phyloP scores from a whole-genome alignment of 73 alveolate genomes.

The Stentor roeselii region DNA sequence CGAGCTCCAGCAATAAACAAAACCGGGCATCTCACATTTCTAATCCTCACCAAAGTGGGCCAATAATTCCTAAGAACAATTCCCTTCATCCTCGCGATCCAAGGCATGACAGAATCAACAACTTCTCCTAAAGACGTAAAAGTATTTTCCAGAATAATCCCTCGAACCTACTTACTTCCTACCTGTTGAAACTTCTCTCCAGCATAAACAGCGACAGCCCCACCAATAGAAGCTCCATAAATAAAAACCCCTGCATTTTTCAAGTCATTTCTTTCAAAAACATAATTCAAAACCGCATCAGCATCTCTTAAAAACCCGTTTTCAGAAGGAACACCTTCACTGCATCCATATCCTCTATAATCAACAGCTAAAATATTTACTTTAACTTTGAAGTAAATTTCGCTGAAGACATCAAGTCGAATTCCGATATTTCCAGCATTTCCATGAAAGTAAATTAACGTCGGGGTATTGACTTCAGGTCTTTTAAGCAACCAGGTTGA shows the following conservation, averaged over 20 bases:
- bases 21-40: constrained; percentile 39
- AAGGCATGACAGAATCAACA: constrained; percentile 85
- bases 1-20: constrained; percentile 49
- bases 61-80: constrained; percentile 73
- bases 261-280: constrained; percentile 66
- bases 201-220: constrained; percentile 90
- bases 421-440: constrained; percentile 98
- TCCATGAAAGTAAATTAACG: constrained; percentile 88
- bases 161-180: background rate
- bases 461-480: constrained; percentile 33
- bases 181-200: constrained; percentile 44
- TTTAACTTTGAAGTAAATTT: constrained; percentile 46
- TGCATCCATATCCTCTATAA: constrained; percentile 87
- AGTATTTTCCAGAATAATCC: constrained; percentile 72
- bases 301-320: constrained; percentile 90
- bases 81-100: constrained; percentile 55
- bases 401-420: constrained; percentile 71
- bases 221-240: constrained; percentile 94
- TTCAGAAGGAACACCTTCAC: constrained; percentile 91
- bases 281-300: constrained; percentile 68
- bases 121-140: constrained; percentile 83
- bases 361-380: constrained; percentile 85
- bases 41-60: constrained; percentile 76
- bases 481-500: constrained; percentile 63
- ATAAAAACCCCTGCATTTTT: constrained; percentile 62